Conservation (phyloP, 148 eudicot species). For the Linanthus parryae region DNA sequence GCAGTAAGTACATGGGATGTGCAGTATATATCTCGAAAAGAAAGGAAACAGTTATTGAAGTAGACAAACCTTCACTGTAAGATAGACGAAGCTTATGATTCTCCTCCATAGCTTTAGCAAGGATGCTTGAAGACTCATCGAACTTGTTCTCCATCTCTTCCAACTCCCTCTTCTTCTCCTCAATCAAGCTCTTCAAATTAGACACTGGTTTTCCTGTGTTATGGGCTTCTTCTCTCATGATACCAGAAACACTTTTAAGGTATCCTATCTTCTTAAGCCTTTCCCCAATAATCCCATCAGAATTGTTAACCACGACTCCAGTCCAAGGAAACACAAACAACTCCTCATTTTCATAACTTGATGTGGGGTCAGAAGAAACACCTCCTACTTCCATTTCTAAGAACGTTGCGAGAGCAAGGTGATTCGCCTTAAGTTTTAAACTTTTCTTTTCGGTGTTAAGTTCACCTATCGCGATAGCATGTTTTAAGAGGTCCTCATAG, state of each 20-base stretch:
- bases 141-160: constrained; percentile 51
- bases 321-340: constrained; percentile 95
- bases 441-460: constrained; percentile 63
- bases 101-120: constrained; percentile 51
- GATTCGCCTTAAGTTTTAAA: constrained; percentile 79
- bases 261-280: constrained; percentile 80
- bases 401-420: constrained; percentile 64
- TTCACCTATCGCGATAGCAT: constrained; percentile 70
- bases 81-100: constrained; percentile 76
- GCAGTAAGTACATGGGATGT: too few relatives aligned
- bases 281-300: constrained; percentile 66
- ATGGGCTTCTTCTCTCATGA: constrained; percentile 63
- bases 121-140: constrained; percentile 40
- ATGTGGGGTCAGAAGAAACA: constrained; percentile 36
- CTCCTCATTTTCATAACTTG: constrained; percentile 61
- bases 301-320: constrained; percentile 74
- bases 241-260: constrained; percentile 64
- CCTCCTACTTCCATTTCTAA: constrained; percentile 45
- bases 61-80: constrained; percentile 65
- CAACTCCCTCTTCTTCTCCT: constrained; percentile 53
- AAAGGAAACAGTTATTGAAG: too few relatives aligned
- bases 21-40: too few relatives aligned
- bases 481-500: constrained; percentile 71
- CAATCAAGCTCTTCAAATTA: constrained; percentile 58
- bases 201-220: constrained; percentile 61